phyloP scores from a whole-genome alignment of 345 rosid species.

The Salix viminalis region DNA sequence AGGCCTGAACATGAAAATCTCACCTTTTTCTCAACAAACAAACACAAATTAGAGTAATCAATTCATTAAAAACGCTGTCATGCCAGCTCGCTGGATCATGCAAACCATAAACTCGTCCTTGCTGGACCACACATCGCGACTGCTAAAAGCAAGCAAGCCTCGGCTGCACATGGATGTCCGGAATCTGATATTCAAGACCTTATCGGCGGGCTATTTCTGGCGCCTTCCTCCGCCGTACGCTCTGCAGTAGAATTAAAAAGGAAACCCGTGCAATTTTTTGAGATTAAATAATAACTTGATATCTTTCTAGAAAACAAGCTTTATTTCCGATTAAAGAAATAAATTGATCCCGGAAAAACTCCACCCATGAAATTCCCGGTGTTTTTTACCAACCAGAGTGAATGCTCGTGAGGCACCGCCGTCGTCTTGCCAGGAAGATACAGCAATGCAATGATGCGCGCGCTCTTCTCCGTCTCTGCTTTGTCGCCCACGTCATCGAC shows the following conservation, averaged over 20 bases:
- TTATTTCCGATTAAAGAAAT: too few species aligned
- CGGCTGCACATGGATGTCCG: background rate
- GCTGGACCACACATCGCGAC: background rate
- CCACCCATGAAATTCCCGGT: too few species aligned
- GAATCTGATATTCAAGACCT: background rate
- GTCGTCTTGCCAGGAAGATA: background rate
- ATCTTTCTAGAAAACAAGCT: too few species aligned
- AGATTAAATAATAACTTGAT: too few species aligned
- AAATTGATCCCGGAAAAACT: too few species aligned
- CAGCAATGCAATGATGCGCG: too few species aligned
- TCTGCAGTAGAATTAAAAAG: too few species aligned
- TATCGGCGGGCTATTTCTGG: background rate
- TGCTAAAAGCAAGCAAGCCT: background rate
- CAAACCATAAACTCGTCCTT: background rate
- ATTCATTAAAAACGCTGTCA: background rate
- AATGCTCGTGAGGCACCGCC: background rate
- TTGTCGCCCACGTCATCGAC: too few species aligned
- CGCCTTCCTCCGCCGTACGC: background rate
- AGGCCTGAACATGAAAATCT: too few species aligned
- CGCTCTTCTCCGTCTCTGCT: too few species aligned
- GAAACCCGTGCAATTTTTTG: too few species aligned
- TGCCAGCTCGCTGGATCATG: background rate
- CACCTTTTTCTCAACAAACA: background rate
- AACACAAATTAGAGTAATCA: background rate
- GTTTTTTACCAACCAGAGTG: background rate